Percentiles rank a stretch among this genome's conserved stretches.
Evolutionary conservation across 768 basidiomycete genomes (phyloP).

Genomic region (Tulasnella sp.): DNA sequence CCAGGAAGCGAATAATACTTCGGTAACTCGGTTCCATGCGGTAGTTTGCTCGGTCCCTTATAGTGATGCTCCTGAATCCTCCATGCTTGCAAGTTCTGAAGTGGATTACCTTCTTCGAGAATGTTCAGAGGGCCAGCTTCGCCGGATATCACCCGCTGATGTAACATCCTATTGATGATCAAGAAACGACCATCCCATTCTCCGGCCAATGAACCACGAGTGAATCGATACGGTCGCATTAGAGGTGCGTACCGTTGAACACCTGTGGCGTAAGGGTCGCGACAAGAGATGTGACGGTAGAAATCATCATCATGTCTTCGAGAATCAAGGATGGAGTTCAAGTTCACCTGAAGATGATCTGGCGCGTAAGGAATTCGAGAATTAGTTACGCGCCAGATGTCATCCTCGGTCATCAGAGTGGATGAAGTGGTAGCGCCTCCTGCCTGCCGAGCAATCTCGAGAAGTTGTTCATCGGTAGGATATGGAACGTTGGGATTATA

Average conservation of each 20-base stretch:
- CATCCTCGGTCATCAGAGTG: background rate
- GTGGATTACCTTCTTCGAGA: background rate
- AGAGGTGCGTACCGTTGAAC: background rate
- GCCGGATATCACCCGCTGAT: background rate
- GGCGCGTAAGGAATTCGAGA: background rate
- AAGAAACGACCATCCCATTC: slow-evolving; percentile 17
- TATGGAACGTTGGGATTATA: background rate
- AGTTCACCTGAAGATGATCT: background rate
- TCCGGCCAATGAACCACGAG: slow-evolving; percentile 15
- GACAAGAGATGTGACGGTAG: background rate
- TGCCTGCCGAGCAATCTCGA: background rate
- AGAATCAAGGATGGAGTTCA: background rate
- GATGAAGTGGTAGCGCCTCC: background rate
- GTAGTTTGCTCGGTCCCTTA: too few species aligned
- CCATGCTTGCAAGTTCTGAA: background rate
- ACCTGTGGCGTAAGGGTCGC: background rate
- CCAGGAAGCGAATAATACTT: background rate
- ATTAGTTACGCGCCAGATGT: too few species aligned
- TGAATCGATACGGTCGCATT: background rate
- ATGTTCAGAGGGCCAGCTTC: background rate
- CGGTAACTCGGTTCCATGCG: background rate
- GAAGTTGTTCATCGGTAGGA: background rate
- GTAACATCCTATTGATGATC: slow-evolving; percentile 6
- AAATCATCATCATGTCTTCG: slow-evolving; percentile 2
- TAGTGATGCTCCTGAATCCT: background rate